phyloP scores from a whole-genome alignment of 2,329 filamentous ascomycete genomes.

The Colletotrichum sp. region DNA sequence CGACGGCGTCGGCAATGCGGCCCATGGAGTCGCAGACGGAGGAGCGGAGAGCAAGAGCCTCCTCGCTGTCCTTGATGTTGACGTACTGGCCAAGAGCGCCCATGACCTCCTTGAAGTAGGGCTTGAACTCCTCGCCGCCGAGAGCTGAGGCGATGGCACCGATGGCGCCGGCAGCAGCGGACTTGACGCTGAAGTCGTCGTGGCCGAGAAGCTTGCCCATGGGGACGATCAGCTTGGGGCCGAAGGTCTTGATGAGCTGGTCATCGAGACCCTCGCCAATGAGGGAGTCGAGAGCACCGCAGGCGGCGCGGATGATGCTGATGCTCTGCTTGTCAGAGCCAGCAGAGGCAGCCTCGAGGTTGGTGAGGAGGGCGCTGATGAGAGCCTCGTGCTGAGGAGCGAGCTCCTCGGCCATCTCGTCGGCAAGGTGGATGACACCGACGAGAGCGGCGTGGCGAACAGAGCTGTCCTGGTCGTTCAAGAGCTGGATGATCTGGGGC shows the following conservation, averaged over 20 bases:
- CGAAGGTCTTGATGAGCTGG: constrained; percentile 81
- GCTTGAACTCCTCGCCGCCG: constrained; percentile 80
- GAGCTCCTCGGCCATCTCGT: constrained; percentile 92
- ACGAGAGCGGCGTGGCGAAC: constrained; percentile 89
- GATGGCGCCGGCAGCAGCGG: constrained; percentile 84
- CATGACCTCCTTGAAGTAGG: constrained; percentile 94
- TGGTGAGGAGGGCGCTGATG: constrained; percentile 84
- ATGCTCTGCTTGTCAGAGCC: constrained; percentile 76
- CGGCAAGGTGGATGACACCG: constrained; percentile 86
- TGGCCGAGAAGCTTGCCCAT: constrained; percentile 85
- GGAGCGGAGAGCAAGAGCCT: constrained; percentile 87
- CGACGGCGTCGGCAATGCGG: constrained; percentile 89
- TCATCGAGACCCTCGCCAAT: constrained; percentile 86
- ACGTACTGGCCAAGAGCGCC: constrained; percentile 84
- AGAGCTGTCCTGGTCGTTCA: constrained; percentile 82
- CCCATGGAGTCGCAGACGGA: constrained; percentile 93
- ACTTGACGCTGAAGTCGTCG: constrained; percentile 88
- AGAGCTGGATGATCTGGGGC: constrained; percentile 81
- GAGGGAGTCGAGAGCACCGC: constrained; percentile 88
- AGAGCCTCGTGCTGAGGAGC: constrained; percentile 83
- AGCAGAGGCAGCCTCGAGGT: constrained; percentile 81
- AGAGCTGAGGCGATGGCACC: constrained; percentile 90
- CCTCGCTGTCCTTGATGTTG: constrained; percentile 84
- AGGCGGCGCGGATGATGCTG: constrained; percentile 87
- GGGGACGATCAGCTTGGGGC: constrained; percentile 81